These are phyloP conservation scores for Tremella yokohamensis DNA, from an alignment of 768 basidiomycete genomes.

Conservation along the genomic window DNA sequence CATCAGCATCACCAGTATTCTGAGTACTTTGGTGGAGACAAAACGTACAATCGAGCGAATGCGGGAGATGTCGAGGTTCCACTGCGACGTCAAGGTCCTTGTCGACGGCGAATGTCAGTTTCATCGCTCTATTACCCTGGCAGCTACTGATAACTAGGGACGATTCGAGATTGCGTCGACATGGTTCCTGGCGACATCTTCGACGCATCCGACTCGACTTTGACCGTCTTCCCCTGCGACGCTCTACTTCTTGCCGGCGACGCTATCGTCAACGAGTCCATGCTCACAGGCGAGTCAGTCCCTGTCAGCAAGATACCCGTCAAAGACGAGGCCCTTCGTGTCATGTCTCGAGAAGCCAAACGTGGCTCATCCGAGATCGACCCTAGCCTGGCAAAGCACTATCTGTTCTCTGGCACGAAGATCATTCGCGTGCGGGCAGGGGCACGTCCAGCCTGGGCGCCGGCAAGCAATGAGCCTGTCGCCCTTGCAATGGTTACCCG, in stretches of 20 bases:
- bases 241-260: slow-evolving; percentile 90
- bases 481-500: slow-evolving; percentile 79
- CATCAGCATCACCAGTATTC: slow-evolving; percentile 79
- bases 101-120: slow-evolving; percentile 68
- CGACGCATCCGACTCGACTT: slow-evolving; percentile 73
- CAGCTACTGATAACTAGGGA: slow-evolving; percentile 56
- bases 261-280: slow-evolving; percentile 96
- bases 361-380: slow-evolving; percentile 51
- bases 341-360: slow-evolving; percentile 66
- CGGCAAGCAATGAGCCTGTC: slow-evolving; percentile 45
- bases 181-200: slow-evolving; percentile 90
- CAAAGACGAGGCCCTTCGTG: slow-evolving; percentile 68
- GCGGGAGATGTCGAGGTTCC: slow-evolving; percentile 91
- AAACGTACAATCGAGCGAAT: slow-evolving; percentile 89
- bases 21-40: slow-evolving; percentile 84
- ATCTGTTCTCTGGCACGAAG: slow-evolving; percentile 84
- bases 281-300: slow-evolving; percentile 86
- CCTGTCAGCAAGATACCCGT: slow-evolving; percentile 87
- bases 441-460: slow-evolving; percentile 54
- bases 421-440: slow-evolving; percentile 77
- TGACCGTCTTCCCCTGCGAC: slow-evolving; percentile 79
- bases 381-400: slow-evolving; percentile 69
- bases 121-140: not conserved
- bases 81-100: slow-evolving; percentile 69
- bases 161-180: slow-evolving; percentile 65